phyloP scores from a whole-genome alignment of 1,284 basidiomycete genomes.

The Heterobasidion irregulare region DNA sequence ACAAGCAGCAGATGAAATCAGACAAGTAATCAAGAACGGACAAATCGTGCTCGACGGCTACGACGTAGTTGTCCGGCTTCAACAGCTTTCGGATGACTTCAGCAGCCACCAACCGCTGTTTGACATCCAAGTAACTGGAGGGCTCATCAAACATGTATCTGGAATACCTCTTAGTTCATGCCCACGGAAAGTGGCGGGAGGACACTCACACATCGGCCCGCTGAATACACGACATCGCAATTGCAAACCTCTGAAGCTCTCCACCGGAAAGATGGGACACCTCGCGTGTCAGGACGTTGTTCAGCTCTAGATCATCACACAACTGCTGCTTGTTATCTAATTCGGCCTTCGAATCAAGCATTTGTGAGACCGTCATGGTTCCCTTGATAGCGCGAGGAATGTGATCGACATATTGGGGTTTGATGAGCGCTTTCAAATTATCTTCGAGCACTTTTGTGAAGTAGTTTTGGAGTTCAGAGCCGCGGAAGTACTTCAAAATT shows the following conservation, averaged over 20 bases:
- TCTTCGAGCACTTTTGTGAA: conserved; percentile 99
- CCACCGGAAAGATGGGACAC: conserved; percentile 85
- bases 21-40: conserved; percentile 96
- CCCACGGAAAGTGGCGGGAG: conserved; percentile 7
- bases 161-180: conserved; percentile 3
- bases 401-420: conserved; percentile 98
- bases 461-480: conserved; percentile 96
- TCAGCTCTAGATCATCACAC: conserved; percentile 80
- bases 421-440: conserved; percentile 95
- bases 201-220: conserved; percentile 76
- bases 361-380: conserved; percentile 74
- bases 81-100: conserved; percentile 87
- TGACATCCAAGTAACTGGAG: conserved; percentile 93
- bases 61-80: conserved; percentile 78
- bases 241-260: conserved; percentile 94
- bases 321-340: conserved; percentile 78
- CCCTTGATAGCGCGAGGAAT: conserved; percentile 95
- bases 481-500: conserved; percentile 94
- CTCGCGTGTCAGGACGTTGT: conserved; percentile 78
- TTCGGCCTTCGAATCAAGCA: conserved; percentile 86
- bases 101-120: conserved; percentile 92
- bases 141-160: conserved; percentile 98
- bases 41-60: conserved; percentile 96
- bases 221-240: conserved; percentile 90
- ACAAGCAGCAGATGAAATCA: conserved; percentile 94